Evolutionary conservation across 257 asterid genomes (phyloP).

Genomic region (Lantana camara): DNA sequence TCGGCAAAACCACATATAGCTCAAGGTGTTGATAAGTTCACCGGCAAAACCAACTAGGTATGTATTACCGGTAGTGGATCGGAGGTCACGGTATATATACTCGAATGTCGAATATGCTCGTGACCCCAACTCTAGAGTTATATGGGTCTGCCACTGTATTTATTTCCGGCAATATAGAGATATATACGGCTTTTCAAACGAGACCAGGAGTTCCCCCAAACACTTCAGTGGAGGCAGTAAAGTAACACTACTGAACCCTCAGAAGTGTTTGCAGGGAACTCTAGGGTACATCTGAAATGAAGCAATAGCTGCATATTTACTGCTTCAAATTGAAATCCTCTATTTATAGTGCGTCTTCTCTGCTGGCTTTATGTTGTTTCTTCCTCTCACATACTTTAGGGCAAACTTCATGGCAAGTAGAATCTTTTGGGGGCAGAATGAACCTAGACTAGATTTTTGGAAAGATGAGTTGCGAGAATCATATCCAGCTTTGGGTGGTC

Average conservation of each 20-base stretch:
- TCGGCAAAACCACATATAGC: too few species aligned
- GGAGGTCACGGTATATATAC: too few species aligned
- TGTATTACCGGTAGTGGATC: too few species aligned
- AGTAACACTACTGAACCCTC: background rate
- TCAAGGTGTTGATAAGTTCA: too few species aligned
- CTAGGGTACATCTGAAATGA: slow-evolving; percentile 36
- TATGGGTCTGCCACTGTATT: too few species aligned
- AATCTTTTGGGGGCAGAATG: too few species aligned
- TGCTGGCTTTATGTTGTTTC: background rate
- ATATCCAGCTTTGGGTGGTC: slow-evolving; percentile 29
- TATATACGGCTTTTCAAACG: background rate
- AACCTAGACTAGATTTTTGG: slow-evolving; percentile 41
- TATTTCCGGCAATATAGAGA: too few species aligned
- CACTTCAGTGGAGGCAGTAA: slow-evolving; percentile 31
- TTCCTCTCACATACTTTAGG: too few species aligned
- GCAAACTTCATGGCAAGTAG: too few species aligned
- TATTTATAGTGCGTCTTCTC: slow-evolving; percentile 27
- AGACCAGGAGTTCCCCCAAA: slow-evolving; percentile 48
- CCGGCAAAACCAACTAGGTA: too few species aligned
- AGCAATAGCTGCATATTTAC: background rate
- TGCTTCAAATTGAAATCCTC: background rate
- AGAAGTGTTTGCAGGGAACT: slow-evolving; percentile 49
- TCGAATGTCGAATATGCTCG: too few species aligned
- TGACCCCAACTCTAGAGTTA: too few species aligned
- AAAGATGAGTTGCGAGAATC: slow-evolving; percentile 33